Conservation (phyloP, 352 stramenopile genomes). For the Phytophthora palmivora region DNA sequence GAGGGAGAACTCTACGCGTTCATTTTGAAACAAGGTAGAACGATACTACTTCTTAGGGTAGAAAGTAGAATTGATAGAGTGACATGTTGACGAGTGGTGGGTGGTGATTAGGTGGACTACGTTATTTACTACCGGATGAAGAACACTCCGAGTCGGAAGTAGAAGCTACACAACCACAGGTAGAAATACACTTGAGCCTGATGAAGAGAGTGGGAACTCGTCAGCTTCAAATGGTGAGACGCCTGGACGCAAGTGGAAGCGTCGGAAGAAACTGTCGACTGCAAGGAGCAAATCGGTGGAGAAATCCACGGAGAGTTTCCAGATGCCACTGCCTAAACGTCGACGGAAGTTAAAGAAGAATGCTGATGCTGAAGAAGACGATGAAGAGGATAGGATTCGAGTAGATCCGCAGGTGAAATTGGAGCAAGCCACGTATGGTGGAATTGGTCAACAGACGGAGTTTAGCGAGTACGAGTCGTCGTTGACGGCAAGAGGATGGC, state of each 20-base stretch:
- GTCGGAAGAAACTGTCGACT: slow-evolving; percentile 45
- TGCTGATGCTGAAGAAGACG: slow-evolving; percentile 5
- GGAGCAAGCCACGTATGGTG: slow-evolving; percentile 12
- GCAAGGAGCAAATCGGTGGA: slow-evolving; percentile 19
- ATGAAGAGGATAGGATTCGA: slow-evolving; percentile 20
- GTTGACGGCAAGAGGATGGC: slow-evolving; percentile 33
- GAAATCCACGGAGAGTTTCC: neutral
- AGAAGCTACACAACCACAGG: slow-evolving; percentile 16
- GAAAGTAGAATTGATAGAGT: slow-evolving; percentile 5
- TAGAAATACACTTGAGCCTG: neutral
- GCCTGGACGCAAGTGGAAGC: slow-evolving; percentile 35
- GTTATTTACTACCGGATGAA: slow-evolving; percentile 35
- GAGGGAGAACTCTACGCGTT: slow-evolving; percentile 46
- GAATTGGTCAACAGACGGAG: slow-evolving; percentile 27
- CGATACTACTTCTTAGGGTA: neutral
- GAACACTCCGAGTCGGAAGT: slow-evolving; percentile 31
- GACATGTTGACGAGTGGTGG: neutral
- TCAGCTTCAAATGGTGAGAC: slow-evolving; percentile 3
- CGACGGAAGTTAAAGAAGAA: slow-evolving; percentile 14
- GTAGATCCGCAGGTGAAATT: slow-evolving; percentile 21
- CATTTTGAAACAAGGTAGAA: slow-evolving; percentile 43
- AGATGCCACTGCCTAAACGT: slow-evolving; percentile 6
- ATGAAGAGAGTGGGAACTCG: slow-evolving; percentile 8
- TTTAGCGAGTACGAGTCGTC: slow-evolving; percentile 37
- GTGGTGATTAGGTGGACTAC: slow-evolving; percentile 23